A percentile compares a stretch with the other conserved stretches of the same genome.
Conservation (phyloP, 768 basidiomycete genomes). For the Tulasnella sp. region DNA sequence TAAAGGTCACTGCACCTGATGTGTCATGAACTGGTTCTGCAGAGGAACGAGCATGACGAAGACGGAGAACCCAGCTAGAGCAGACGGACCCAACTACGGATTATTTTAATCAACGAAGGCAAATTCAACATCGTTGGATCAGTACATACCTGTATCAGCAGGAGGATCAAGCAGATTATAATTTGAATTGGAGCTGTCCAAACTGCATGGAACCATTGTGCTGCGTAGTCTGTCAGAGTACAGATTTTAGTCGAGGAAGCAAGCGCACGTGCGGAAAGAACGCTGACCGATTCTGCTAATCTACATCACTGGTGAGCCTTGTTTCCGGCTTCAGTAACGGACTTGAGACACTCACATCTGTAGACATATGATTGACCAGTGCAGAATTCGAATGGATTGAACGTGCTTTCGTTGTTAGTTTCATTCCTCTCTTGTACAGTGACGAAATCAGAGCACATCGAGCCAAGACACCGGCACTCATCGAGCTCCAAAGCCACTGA, state of each 20-base stretch:
- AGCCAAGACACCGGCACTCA: slow-evolving; percentile 61
- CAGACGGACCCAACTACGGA: slow-evolving; percentile 58
- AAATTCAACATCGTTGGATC: not conserved
- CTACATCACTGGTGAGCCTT: not conserved
- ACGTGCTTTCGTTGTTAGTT: slow-evolving; percentile 62
- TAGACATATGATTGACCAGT: slow-evolving; percentile 59
- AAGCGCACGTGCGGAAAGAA: not conserved
- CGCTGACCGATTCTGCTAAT: slow-evolving; percentile 25
- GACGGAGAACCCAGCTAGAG: slow-evolving; percentile 55
- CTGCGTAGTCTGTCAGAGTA: slow-evolving; percentile 44
- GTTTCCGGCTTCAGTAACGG: not conserved
- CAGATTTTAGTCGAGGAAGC: slow-evolving; percentile 26
- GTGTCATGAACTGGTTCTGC: slow-evolving; percentile 70
- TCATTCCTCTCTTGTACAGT: slow-evolving; percentile 66
- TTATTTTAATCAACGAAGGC: slow-evolving; percentile 33
- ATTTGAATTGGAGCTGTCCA: slow-evolving; percentile 59
- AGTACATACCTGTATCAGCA: slow-evolving; percentile 42
- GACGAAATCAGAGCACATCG: slow-evolving; percentile 64
- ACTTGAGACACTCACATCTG: slow-evolving; percentile 51
- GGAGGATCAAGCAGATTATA: slow-evolving; percentile 67
- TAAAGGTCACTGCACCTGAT: slow-evolving; percentile 48
- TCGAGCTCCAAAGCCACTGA: slow-evolving; percentile 68
- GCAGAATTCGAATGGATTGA: slow-evolving; percentile 58
- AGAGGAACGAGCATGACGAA: slow-evolving; percentile 69
- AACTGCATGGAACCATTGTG: slow-evolving; percentile 59